Evolutionary conservation across 2,329 filamentous ascomycete species (phyloP).

Genomic region (Monosporascus sp.): DNA sequence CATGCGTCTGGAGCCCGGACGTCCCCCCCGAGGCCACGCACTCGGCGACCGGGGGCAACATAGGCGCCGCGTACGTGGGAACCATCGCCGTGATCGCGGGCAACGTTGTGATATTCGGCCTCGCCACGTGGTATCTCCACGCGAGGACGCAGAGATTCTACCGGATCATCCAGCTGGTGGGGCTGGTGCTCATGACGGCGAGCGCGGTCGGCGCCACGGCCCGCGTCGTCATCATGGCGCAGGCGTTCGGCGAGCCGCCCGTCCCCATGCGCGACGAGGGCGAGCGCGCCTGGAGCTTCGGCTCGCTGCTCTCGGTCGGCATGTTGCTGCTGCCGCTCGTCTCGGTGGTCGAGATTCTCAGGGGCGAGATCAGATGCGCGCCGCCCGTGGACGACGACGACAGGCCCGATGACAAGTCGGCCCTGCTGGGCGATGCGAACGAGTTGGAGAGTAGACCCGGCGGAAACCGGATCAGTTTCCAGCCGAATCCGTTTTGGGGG

Average conservation of each 20-base stretch:
- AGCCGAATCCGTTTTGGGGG: conserved; percentile 41
- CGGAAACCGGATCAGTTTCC: conserved; percentile 26
- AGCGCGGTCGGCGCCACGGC: conserved; percentile 54
- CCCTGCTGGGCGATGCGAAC: conserved; percentile 12
- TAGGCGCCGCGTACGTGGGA: conserved; percentile 46
- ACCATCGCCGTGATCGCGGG: conserved; percentile 57
- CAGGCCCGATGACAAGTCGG: conserved; percentile 12
- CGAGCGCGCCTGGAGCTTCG: conserved; percentile 58
- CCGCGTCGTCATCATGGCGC: conserved; percentile 50
- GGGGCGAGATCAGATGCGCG: conserved; percentile 35
- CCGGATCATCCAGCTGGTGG: conserved; percentile 45
- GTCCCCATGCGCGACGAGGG: conserved; percentile 44
- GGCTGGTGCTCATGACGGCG: conserved; percentile 48
- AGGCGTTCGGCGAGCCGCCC: conserved; percentile 53
- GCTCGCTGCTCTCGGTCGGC: conserved; percentile 54
- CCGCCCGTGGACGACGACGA: conserved; percentile 15
- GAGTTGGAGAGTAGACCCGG: conserved; percentile 19
- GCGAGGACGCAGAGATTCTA: conserved; percentile 48
- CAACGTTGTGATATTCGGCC: conserved; percentile 51
- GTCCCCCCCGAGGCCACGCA: conserved; percentile 20
- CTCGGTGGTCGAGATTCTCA: conserved; percentile 52
- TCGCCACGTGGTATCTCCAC: conserved; percentile 62
- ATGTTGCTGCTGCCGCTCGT: conserved; percentile 56
- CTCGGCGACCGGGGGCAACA: conserved; percentile 27
- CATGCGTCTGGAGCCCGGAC: conserved; percentile 51